Percentiles rank a stretch among this genome's conserved stretches.
These are phyloP conservation scores for Fistulinella cinereoalba DNA, from an alignment of 1,284 basidiomycete species.

Conservation along the genomic window DNA sequence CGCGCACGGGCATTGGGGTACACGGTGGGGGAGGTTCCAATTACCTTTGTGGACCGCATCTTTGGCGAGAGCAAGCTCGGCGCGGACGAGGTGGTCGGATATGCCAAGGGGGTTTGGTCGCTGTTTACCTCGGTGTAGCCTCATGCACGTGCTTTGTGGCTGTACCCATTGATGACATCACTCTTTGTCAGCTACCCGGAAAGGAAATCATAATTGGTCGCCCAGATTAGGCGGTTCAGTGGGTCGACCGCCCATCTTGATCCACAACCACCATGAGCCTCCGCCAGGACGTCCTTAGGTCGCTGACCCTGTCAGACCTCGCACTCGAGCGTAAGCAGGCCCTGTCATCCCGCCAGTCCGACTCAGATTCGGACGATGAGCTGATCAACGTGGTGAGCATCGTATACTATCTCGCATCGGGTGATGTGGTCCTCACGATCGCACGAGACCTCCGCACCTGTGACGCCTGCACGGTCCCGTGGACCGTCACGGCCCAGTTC, in stretches of 20 bases:
- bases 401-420: not conserved
- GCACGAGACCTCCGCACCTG: slow-evolving; percentile 64
- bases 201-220: slow-evolving; percentile 4
- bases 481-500: slow-evolving; percentile 51
- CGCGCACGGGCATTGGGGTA: slow-evolving; percentile 81
- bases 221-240: not conserved
- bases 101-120: slow-evolving; percentile 81
- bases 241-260: slow-evolving; percentile 3
- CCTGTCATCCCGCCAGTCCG: slow-evolving; percentile 22
- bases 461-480: slow-evolving; percentile 60
- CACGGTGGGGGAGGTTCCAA: slow-evolving; percentile 85
- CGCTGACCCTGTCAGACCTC: slow-evolving; percentile 39
- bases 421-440: slow-evolving; percentile 3
- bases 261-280: slow-evolving; percentile 55
- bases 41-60: slow-evolving; percentile 91
- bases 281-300: slow-evolving; percentile 68
- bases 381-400: slow-evolving; percentile 69
- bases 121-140: slow-evolving; percentile 73
- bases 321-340: slow-evolving; percentile 17
- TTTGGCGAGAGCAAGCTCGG: slow-evolving; percentile 92
- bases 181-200: slow-evolving; percentile 16
- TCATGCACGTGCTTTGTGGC: not conserved
- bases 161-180: slow-evolving; percentile 19
- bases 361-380: slow-evolving; percentile 68
- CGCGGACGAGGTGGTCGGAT: slow-evolving; percentile 86